A percentile compares a stretch with the other conserved stretches of the same genome.
Evolutionary conservation across 2,329 filamentous ascomycete species (phyloP).

Genomic region (Helicocarpus griseus): DNA sequence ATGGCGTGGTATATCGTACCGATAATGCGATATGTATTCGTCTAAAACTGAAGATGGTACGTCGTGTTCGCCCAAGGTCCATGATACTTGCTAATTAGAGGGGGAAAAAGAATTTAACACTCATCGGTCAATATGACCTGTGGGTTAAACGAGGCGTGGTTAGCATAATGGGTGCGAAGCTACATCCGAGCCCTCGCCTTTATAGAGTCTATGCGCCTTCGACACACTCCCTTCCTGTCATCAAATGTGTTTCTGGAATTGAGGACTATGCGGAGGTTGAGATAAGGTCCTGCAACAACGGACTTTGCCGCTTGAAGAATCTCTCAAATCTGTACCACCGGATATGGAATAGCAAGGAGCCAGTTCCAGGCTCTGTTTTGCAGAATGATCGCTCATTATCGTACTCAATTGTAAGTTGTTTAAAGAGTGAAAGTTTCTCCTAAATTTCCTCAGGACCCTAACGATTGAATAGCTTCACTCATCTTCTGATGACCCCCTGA

Average conservation of each 20-base stretch:
- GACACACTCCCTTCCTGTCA: conserved; percentile 47
- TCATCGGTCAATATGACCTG: conserved; percentile 49
- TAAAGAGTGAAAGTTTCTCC: not conserved
- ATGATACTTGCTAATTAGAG: conserved; percentile 1
- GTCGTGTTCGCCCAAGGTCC: not conserved
- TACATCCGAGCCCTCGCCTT: conserved; percentile 35
- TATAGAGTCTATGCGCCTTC: conserved; percentile 47
- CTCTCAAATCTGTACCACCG: conserved; percentile 44
- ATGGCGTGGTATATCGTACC: conserved; percentile 29
- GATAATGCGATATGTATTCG: conserved; percentile 29
- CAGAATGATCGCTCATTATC: conserved; percentile 22
- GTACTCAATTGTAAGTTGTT: conserved; percentile 31
- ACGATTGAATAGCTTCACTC: conserved; percentile 28
- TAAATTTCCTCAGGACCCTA: not conserved
- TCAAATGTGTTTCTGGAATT: conserved; percentile 36
- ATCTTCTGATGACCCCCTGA: conserved; percentile 33
- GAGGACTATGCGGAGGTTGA: conserved; percentile 39
- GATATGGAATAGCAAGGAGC: conserved; percentile 40
- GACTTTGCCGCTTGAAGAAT: conserved; percentile 33
- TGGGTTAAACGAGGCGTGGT: conserved; percentile 47
- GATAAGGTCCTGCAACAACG: conserved; percentile 38
- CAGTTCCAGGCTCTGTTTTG: conserved; percentile 23
- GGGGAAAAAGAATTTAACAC: conserved; percentile 33
- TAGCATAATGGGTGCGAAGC: conserved; percentile 49
- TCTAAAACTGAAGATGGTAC: conserved; percentile 31